A percentile compares a stretch with the other conserved stretches of the same genome.
Evolutionary conservation across 768 basidiomycete species (phyloP).

Genomic region (Mycena haematopus): DNA sequence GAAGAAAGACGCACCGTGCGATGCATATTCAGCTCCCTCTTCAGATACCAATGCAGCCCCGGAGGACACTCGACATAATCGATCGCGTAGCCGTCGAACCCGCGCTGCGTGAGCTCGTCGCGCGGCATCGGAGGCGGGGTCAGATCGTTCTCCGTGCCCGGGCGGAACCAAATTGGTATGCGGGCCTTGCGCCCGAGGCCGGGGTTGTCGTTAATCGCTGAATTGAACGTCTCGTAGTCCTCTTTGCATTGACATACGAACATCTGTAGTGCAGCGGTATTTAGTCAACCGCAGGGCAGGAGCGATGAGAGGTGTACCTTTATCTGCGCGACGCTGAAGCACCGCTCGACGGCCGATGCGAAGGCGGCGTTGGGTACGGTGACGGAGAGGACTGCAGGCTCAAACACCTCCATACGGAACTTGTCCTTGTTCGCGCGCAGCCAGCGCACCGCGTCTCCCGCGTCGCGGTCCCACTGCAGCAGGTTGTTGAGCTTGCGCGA

Average conservation of each 20-base stretch:
- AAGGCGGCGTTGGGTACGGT: slow-evolving; percentile 68
- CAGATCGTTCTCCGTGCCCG: slow-evolving; percentile 43
- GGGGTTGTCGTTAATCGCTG: slow-evolving; percentile 66
- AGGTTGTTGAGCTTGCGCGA: slow-evolving; percentile 66
- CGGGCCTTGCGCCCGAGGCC: slow-evolving; percentile 57
- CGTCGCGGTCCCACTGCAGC: slow-evolving; percentile 59
- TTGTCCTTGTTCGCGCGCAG: slow-evolving; percentile 64
- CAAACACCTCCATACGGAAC: slow-evolving; percentile 85
- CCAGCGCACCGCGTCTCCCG: slow-evolving; percentile 74
- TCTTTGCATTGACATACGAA: slow-evolving; percentile 86
- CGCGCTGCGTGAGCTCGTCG: slow-evolving; percentile 65
- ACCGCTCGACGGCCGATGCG: slow-evolving; percentile 76
- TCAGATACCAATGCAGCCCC: slow-evolving; percentile 76
- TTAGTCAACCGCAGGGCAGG: background rate
- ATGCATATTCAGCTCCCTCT: slow-evolving; percentile 68
- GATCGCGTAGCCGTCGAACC: slow-evolving; percentile 85
- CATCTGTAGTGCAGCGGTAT: slow-evolving; percentile 52
- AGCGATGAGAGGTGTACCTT: slow-evolving; percentile 53
- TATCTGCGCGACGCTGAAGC: slow-evolving; percentile 63
- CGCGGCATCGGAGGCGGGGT: slow-evolving; percentile 59
- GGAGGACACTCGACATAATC: slow-evolving; percentile 82
- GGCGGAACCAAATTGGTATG: slow-evolving; percentile 74
- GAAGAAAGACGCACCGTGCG: slow-evolving; percentile 60
- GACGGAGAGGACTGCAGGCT: slow-evolving; percentile 81
- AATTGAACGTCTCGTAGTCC: slow-evolving; percentile 78